Conservation (phyloP, 345 rosid species). For the Viola odorata region DNA sequence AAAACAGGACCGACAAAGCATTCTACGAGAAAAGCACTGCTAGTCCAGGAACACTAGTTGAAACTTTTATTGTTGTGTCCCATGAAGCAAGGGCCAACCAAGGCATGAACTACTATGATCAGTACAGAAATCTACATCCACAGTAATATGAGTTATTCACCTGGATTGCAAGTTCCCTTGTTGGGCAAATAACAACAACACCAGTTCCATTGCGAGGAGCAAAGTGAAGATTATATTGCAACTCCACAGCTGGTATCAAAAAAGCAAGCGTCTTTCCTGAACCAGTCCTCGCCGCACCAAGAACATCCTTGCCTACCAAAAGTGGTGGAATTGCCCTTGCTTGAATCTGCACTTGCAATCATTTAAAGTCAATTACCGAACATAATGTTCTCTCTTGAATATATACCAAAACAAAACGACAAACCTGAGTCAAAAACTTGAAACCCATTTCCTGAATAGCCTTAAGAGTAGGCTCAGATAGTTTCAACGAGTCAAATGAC, state of each 20-base stretch:
- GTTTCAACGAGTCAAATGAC: slow-evolving; percentile 60
- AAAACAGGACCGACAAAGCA: no score
- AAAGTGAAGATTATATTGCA: slow-evolving; percentile 58
- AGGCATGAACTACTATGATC: no score
- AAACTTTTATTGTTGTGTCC: no score
- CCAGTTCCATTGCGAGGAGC: slow-evolving; percentile 80
- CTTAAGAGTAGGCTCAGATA: slow-evolving; percentile 58
- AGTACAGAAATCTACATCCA: no score
- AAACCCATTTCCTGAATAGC: slow-evolving; percentile 81
- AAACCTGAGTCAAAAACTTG: slow-evolving; percentile 77
- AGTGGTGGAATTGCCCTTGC: slow-evolving; percentile 75
- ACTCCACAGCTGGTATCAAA: slow-evolving; percentile 82
- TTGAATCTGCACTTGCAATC: slow-evolving; percentile 61
- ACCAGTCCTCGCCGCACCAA: slow-evolving; percentile 97
- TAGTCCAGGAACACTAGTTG: no score
- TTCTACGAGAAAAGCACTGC: no score
- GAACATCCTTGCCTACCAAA: slow-evolving; percentile 83
- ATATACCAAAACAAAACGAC: not conserved
- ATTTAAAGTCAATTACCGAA: slow-evolving; percentile 4
- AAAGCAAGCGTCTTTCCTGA: slow-evolving; percentile 98
- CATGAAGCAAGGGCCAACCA: no score
- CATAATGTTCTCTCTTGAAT: not conserved
- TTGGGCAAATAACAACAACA: slow-evolving; percentile 87
- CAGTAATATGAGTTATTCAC: no score
- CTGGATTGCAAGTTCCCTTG: slow-evolving; percentile 98